Evolutionary conservation across 2,329 filamentous ascomycete genomes (phyloP), one percentile per base, ranked within the genome.

Genomic region (Aspergillus quadrilineatus): DNA sequence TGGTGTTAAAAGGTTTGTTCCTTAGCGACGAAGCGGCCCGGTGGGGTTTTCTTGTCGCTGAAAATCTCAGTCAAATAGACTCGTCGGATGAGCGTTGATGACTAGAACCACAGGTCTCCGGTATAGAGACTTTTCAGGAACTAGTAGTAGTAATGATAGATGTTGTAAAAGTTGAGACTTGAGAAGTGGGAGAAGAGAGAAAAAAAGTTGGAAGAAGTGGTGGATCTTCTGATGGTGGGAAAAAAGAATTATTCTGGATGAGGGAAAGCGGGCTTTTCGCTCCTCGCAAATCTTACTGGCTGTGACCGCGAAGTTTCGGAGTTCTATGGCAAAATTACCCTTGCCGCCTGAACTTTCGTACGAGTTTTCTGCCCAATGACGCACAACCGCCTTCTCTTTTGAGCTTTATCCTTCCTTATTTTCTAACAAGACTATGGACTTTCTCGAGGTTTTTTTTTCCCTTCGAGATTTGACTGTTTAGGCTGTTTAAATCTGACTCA

Each of bases 61-160:
- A 66, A 59, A 59, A 59, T 60, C 57, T 56, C 30, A 55, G 44
- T 56, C 57, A 51, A 53, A 58, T 48, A 52, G 47, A 53, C 45
- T 55, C 43, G 55, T 55, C 44, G 44, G 15, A 50, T 42, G 45
- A 52, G 51, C 48, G 44, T 36, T 61, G 57, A 61, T 65, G 65
- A 68, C 68, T 71, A 72, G 70, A 70, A 73, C 66, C 67, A 68
- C 53, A 60, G 65, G 71, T 70, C 72, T 72, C 69, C 55, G 56
- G 32, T 42, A 48, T 57, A 70, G 69, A 74, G 70, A 66, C 62
- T 63, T 22, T 53, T 52, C 60, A 61, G 62, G 67, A 67, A 67
- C 69, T 72, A 72, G 64, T 60, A 53, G 49, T 57, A 53, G 49
- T 57, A 50, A 53, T 42, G 44, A 49, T 57, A 53, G 37, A 30